These are phyloP conservation scores for Sugiyamaella floridensis DNA, from an alignment of 805 yeast genomes.

Conservation along the genomic window DNA sequence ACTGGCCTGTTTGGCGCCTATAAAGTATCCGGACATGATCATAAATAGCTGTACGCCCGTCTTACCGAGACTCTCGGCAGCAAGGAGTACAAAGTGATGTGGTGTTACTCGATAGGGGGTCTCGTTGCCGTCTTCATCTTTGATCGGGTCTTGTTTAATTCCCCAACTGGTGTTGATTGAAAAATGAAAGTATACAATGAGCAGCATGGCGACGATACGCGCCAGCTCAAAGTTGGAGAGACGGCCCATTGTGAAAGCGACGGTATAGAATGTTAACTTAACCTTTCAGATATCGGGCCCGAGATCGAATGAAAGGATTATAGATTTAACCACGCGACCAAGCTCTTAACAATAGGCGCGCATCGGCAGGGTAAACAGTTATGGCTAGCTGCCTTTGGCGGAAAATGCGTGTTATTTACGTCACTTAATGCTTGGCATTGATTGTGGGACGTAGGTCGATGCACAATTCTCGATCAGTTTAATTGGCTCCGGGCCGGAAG, in stretches of 20 bases:
- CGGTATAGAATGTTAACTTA: too few relatives aligned
- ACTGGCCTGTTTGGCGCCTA: neutral
- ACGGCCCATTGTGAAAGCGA: conserved; percentile 1
- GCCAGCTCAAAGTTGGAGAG: conserved; percentile 7
- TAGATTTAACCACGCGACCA: too few relatives aligned
- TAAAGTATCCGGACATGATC: conserved; percentile 6
- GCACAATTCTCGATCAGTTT: too few relatives aligned
- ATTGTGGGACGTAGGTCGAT: too few relatives aligned
- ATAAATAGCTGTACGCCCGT: conserved; percentile 6
- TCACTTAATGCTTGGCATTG: too few relatives aligned
- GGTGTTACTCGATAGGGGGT: neutral
- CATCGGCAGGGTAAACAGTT: too few relatives aligned
- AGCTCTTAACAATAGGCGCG: too few relatives aligned
- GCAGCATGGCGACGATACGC: conserved; percentile 2
- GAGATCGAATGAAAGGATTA: too few relatives aligned
- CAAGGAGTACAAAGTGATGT: neutral
- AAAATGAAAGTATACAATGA: conserved; percentile 6
- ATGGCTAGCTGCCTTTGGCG: too few relatives aligned
- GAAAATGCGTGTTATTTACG: too few relatives aligned
- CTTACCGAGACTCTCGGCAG: conserved; percentile 1
- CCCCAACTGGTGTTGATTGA: neutral
- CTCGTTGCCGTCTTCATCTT: neutral
- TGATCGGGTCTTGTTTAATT: neutral
- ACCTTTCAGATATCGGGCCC: too few relatives aligned
- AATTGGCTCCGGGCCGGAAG: too few relatives aligned